Conservation (phyloP, 1,139 yeast species). For the Lodderomyces metapsilosis region DNA sequence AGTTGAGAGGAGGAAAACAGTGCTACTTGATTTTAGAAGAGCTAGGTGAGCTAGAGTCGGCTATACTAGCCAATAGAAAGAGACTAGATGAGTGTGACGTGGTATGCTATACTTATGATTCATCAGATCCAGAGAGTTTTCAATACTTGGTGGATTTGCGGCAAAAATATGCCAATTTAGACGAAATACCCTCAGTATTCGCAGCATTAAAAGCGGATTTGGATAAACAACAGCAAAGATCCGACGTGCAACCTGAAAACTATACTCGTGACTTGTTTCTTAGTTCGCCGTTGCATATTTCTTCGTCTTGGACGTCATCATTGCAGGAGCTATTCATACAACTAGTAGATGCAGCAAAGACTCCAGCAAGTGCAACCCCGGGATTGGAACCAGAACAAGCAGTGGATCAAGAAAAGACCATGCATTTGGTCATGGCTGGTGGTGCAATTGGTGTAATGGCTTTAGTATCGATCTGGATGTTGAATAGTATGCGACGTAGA, state of each 20-base stretch:
- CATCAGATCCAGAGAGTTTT: slow-evolving; percentile 93
- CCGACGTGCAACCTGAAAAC: slow-evolving; percentile 82
- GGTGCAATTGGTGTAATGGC: slow-evolving; percentile 67
- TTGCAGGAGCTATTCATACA: slow-evolving; percentile 82
- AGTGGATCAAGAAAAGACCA: slow-evolving; percentile 42
- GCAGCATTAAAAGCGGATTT: slow-evolving; percentile 94
- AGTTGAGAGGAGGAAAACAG: slow-evolving; percentile 91
- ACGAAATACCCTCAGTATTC: slow-evolving; percentile 76
- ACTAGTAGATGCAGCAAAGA: slow-evolving; percentile 82
- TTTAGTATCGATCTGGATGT: slow-evolving; percentile 58
- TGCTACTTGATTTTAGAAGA: slow-evolving; percentile 90
- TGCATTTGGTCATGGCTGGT: slow-evolving; percentile 56
- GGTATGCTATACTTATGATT: slow-evolving; percentile 84
- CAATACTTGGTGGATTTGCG: slow-evolving; percentile 74
- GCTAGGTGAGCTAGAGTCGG: slow-evolving; percentile 82
- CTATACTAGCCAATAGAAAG: slow-evolving; percentile 68
- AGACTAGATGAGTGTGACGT: slow-evolving; percentile 87
- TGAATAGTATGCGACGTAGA: slow-evolving; percentile 39
- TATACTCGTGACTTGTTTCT: slow-evolving; percentile 66
- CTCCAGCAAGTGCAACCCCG: slow-evolving; percentile 78
- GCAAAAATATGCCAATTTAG: slow-evolving; percentile 49
- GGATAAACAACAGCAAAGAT: slow-evolving; percentile 91
- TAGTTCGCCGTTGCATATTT: slow-evolving; percentile 76
- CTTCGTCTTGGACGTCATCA: slow-evolving; percentile 87
- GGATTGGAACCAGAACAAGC: slow-evolving; percentile 67